Evolutionary conservation across 2,329 filamentous ascomycete genomes (phyloP).

Genomic region (Rhytidhysteron rufulum): DNA sequence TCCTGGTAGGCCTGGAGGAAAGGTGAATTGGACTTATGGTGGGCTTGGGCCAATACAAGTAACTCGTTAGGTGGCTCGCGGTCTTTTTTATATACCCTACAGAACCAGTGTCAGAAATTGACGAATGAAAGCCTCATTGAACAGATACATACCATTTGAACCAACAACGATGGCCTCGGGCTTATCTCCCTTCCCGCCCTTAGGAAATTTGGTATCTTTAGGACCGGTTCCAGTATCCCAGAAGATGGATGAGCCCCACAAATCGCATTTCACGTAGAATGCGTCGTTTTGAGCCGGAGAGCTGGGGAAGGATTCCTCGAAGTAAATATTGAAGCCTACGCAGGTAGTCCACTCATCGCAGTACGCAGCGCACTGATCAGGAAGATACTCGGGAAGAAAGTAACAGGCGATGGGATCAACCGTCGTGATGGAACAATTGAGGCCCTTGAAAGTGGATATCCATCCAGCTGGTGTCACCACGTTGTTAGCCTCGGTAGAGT

Average conservation of each 20-base stretch:
- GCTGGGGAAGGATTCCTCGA: constrained; percentile 16
- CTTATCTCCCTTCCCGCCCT: constrained; percentile 2
- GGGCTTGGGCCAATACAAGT: too few relatives aligned
- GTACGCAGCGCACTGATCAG: constrained; percentile 18
- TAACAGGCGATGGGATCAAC: constrained; percentile 17
- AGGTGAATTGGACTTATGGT: too few relatives aligned
- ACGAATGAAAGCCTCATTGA: too few relatives aligned
- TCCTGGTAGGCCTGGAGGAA: too few relatives aligned
- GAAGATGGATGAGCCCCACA: constrained; percentile 14
- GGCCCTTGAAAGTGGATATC: constrained; percentile 18
- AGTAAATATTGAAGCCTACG: constrained; percentile 18
- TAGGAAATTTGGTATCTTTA: neutral
- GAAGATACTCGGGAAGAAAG: constrained; percentile 21
- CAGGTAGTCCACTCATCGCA: constrained; percentile 15
- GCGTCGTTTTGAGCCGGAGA: constrained; percentile 9
- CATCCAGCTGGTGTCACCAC: constrained; percentile 19
- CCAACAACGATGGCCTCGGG: constrained; percentile 29
- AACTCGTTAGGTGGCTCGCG: too few relatives aligned
- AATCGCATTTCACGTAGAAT: constrained; percentile 19
- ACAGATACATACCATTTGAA: constrained; percentile 23
- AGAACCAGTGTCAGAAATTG: too few relatives aligned
- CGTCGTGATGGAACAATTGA: constrained; percentile 18
- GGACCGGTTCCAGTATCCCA: neutral
- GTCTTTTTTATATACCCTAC: too few relatives aligned
- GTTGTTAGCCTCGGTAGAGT: neutral